phyloP scores from a whole-genome alignment of 768 basidiomycete species.

The Leccinum longicurvipes region DNA sequence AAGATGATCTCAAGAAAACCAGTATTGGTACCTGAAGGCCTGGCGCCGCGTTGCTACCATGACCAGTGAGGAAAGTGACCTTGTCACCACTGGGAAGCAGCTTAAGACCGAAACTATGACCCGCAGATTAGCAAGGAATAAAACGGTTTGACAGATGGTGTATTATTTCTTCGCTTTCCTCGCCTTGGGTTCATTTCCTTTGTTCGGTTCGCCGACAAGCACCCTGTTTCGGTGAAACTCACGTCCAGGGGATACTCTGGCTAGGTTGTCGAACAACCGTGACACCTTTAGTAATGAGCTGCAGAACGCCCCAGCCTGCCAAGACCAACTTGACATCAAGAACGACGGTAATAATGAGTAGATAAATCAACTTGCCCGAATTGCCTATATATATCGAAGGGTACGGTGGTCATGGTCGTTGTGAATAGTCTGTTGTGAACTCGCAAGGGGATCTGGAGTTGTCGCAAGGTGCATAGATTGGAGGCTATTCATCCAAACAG shows the following conservation, averaged over 20 bases:
- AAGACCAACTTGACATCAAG: background rate
- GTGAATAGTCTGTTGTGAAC: background rate
- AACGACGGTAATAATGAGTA: background rate
- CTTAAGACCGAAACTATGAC: background rate
- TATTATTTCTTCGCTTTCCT: background rate
- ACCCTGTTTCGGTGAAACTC: background rate
- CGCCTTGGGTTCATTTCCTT: background rate
- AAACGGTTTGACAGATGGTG: background rate
- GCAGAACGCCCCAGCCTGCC: background rate
- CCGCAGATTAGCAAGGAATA: background rate
- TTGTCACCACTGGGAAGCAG: background rate
- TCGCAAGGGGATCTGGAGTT: too few species aligned
- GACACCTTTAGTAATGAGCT: background rate
- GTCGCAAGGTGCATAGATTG: too few species aligned
- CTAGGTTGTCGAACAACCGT: background rate
- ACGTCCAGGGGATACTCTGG: background rate
- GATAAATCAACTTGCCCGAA: background rate
- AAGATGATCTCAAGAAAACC: background rate
- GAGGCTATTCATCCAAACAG: too few species aligned
- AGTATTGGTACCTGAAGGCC: background rate
- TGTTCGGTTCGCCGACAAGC: background rate
- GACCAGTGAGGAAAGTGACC: background rate
- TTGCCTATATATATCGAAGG: too few species aligned
- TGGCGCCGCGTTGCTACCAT: background rate
- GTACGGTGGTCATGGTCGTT: background rate